A percentile compares a stretch with the other conserved stretches of the same genome.
phyloP scores from a whole-genome alignment of 768 basidiomycete genomes.

The Leccinum boreale region DNA sequence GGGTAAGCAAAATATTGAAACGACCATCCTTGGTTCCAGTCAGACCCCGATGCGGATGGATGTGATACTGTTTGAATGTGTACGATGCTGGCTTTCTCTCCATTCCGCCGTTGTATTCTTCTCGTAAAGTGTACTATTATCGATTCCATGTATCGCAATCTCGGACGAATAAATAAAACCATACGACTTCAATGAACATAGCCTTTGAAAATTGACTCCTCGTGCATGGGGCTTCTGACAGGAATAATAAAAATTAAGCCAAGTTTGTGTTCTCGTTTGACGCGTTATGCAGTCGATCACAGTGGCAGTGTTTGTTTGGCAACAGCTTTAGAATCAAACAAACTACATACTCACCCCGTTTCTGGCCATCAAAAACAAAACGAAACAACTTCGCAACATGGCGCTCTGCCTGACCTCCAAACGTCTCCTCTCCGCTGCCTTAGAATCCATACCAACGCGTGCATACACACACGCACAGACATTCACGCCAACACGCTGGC shows the following conservation, averaged over 20 bases:
- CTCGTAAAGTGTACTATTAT: too few species aligned
- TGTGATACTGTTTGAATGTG: not conserved
- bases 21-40: not conserved
- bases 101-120: not conserved
- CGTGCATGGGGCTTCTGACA: too few species aligned
- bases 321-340: constrained; percentile 20
- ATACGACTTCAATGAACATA: too few species aligned
- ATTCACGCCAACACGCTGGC: constrained; percentile 28
- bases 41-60: not conserved
- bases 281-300: too few species aligned
- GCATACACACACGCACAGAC: constrained; percentile 7
- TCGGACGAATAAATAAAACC: too few species aligned
- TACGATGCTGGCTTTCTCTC: not conserved
- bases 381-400: constrained; percentile 6
- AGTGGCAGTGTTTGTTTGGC: constrained; percentile 16
- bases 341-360: not conserved
- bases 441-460: constrained; percentile 9
- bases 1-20: not conserved
- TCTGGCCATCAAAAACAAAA: not conserved
- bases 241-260: too few species aligned
- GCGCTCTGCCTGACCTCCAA: constrained; percentile 11
- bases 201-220: too few species aligned
- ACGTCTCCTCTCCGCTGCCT: constrained; percentile 2
- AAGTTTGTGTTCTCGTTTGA: too few species aligned
- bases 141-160: not conserved